Base-by-base conservation (phyloP, 2,329 filamentous ascomycete genomes). In the Fusarium ambrosium region DNA sequence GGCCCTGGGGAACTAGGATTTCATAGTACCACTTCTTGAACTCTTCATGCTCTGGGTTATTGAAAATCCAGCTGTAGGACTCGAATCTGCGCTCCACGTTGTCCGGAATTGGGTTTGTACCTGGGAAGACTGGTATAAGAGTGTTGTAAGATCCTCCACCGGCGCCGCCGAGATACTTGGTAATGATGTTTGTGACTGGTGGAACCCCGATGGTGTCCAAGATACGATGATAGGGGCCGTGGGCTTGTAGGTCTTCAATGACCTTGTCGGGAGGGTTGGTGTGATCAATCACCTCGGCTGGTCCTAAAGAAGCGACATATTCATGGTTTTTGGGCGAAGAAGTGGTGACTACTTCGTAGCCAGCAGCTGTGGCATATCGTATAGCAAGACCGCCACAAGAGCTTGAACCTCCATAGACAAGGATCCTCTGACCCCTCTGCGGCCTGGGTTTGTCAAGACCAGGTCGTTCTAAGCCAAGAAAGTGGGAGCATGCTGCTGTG, bases 321-420 rank as follows among this genome's bases (percentile, higher is more conserved):
- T 18, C 14, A 11, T 51, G 13, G 29, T 62, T 43, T 3, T 51
- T 48, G 0, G 60, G 60, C 2, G 60, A 62, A 4, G 41, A 45
- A n/a, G 60, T 62, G 29, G 60, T 51, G 60, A 62, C 41, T 2
- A 62, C 60, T 18, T 62, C 27, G 13, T 62, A 62, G 2, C 60
- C 60, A 10, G 60, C 60, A 24, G 29, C 24, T 4, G 4, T n/a
- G 0, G n/a, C 37, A 18, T 62, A 51, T 22, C 22, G n/a, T 4
- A 62, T 36, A 1, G 60, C 39, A 10, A 62, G 29, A 2, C 60
- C 39, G 6, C 60, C 60, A 2, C 39, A 36, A 4, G 37, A 45
- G 60, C 37, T 45, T 27, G 60, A 45, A 4, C 60, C 60, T 11
- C 60, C 60, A 20, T 51, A 62, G 6, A 62, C 18, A 1, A 62